Conservation (phyloP, 345 rosid genomes). For the Erysimum cheiranthoides region DNA sequence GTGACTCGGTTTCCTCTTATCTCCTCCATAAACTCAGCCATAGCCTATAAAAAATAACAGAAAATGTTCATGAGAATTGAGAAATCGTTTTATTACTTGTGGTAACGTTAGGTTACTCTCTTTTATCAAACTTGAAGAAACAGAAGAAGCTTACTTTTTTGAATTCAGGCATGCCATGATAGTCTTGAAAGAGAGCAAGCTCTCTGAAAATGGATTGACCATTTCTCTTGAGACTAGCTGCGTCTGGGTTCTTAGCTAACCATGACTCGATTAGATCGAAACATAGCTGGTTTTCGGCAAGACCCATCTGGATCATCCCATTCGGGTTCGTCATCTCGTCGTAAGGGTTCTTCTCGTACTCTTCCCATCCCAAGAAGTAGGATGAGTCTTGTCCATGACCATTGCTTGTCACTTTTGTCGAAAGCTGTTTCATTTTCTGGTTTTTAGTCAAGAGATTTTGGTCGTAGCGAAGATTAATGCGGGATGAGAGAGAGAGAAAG, state of each 20-base stretch:
- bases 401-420: constrained; percentile 69
- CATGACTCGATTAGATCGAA: constrained; percentile 76
- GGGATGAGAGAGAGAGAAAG: constrained; percentile 25
- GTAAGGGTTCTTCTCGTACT: constrained; percentile 79
- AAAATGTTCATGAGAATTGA: constrained; percentile 15
- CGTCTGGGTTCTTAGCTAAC: constrained; percentile 71
- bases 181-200: constrained; percentile 88
- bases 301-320: constrained; percentile 87
- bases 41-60: constrained; percentile 52
- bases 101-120: background rate
- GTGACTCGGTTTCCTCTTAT: constrained; percentile 77
- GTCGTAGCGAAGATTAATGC: constrained; percentile 10
- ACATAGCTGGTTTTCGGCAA: constrained; percentile 86
- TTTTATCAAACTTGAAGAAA: background rate
- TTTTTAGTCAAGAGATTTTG: constrained; percentile 13
- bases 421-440: constrained; percentile 59
- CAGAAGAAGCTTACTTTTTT: constrained; percentile 54
- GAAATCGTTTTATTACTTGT: background rate
- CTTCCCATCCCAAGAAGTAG: constrained; percentile 83
- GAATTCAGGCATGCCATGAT: constrained; percentile 74
- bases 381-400: constrained; percentile 85
- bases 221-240: constrained; percentile 61
- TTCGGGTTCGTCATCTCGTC: constrained; percentile 65
- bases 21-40: constrained; percentile 83
- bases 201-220: constrained; percentile 74